phyloP scores from a whole-genome alignment of 371 early-diverging fungal genomes.

The Mucor indicus region DNA sequence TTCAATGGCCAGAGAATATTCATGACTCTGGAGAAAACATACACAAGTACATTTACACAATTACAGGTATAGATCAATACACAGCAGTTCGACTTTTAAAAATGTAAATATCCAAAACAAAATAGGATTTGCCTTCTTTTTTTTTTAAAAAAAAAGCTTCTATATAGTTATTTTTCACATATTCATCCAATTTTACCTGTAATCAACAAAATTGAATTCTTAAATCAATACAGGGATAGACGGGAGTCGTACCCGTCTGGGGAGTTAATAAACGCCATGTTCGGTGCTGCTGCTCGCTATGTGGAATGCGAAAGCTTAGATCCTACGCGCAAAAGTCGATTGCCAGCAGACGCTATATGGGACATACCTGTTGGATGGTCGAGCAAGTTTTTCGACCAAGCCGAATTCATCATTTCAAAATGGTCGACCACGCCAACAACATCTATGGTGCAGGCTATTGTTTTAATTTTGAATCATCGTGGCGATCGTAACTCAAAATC shows the following conservation, averaged over 20 bases:
- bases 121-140: not conserved
- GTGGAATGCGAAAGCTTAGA: conserved; percentile 30
- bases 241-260: conserved; percentile 23
- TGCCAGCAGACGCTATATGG: conserved; percentile 31
- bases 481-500: conserved; percentile 33
- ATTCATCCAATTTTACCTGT: conserved; percentile 42
- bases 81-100: conserved; percentile 33
- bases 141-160: not conserved
- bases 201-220: conserved; percentile 35
- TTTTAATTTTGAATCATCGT: conserved; percentile 34
- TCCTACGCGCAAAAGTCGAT: conserved; percentile 2
- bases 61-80: conserved; percentile 31
- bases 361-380: conserved; percentile 43
- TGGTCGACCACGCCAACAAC: conserved; percentile 20
- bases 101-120: conserved; percentile 23
- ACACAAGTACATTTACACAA: conserved; percentile 27
- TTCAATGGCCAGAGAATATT: conserved; percentile 13
- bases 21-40: conserved; percentile 10
- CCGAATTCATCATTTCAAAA: conserved; percentile 23
- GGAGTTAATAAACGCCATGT: conserved; percentile 41
- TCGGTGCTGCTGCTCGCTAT: conserved; percentile 45
- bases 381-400: conserved; percentile 38
- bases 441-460: conserved; percentile 37
- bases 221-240: conserved; percentile 37
- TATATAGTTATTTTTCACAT: conserved; percentile 36